Evolutionary conservation across 1,139 yeast genomes (phyloP), one percentile per base, ranked within the genome.

Genomic region (Nakaseomyces delphensis): DNA sequence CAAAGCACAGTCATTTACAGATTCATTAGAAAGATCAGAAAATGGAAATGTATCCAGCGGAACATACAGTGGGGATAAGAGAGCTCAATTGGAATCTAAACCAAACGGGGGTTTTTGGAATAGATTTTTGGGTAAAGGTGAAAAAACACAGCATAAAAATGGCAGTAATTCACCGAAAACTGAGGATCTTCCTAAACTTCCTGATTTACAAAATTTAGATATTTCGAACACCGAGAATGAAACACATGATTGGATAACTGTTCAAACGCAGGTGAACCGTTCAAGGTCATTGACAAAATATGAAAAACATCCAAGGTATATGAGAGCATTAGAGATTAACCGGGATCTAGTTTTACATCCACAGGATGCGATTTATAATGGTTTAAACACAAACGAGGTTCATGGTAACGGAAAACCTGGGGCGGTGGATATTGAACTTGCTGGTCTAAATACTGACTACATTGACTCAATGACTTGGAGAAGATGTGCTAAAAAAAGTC

Each of bases 241-340:
- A 10, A 61, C 60, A 8, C 54, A 53, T 14, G 60, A 55, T 41
- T 76, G 79, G 79, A 67, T 74, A 31, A 73, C 73, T 33, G 67
- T 68, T 11, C 72, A 73, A 42, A 65, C 74, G 6, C 89, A 83
- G 44, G 66, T 89, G 42, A 78, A 83, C 57, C 72, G 97, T 52
- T 78, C 89, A 54, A 82, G 81, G 51, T 76, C 95, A 0, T 66
- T 87, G 38, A 75, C 84, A 1, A 69, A 79, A 3, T 75, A 71
- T 43, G 95, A 87, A 51, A 77, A 82, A 45, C 80, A 77, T 45
- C 67, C 71, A 11, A 71, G 97, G 49, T 79, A 83, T 37, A 74
- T 73, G 57, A 66, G 86, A 48, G 82, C 77, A 4, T 73, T 80
- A n/a, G 77, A 80, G 48, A 73, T 76, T 43, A 84, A 82, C 47